phyloP scores from a whole-genome alignment of 306 rosid genomes.

The Begonia loranthoides region DNA sequence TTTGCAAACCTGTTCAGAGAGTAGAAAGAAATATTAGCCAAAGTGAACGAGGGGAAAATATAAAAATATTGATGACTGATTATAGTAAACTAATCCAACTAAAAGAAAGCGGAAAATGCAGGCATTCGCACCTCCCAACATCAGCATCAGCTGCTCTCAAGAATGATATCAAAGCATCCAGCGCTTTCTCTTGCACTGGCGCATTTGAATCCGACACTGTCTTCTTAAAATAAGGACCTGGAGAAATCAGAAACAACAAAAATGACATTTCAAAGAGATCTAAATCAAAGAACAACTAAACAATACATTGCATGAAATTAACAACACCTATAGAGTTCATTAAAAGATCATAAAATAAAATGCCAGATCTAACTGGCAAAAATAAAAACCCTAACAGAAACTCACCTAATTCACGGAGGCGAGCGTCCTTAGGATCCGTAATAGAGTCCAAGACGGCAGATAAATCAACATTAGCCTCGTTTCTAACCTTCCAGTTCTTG shows the following conservation, averaged over 20 bases:
- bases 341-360: conserved; percentile 11
- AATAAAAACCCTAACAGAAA: conserved; percentile 25
- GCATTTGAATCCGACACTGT: conserved; percentile 89
- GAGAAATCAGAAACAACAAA: conserved; percentile 8
- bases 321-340: conserved; percentile 11
- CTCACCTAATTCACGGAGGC: conserved; percentile 91
- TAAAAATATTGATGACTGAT: conserved; percentile 7
- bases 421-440: conserved; percentile 88
- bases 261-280: conserved; percentile 19
- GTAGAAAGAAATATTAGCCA: background rate
- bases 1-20: conserved; percentile 44
- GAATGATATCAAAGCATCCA: conserved; percentile 82
- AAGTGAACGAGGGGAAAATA: conserved; percentile 5
- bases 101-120: background rate
- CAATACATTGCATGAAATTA: background rate
- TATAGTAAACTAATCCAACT: background rate
- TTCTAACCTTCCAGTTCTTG: conserved; percentile 98
- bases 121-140: conserved; percentile 51
- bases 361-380: conserved; percentile 11
- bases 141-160: conserved; percentile 96
- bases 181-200: conserved; percentile 97
- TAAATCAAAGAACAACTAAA: conserved; percentile 2
- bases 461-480: conserved; percentile 86
- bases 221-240: conserved; percentile 73
- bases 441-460: conserved; percentile 86